These are phyloP conservation scores for Hymenoscyphus fructigenus DNA, from an alignment of 2,329 filamentous ascomycete genomes.

Conservation along the genomic window DNA sequence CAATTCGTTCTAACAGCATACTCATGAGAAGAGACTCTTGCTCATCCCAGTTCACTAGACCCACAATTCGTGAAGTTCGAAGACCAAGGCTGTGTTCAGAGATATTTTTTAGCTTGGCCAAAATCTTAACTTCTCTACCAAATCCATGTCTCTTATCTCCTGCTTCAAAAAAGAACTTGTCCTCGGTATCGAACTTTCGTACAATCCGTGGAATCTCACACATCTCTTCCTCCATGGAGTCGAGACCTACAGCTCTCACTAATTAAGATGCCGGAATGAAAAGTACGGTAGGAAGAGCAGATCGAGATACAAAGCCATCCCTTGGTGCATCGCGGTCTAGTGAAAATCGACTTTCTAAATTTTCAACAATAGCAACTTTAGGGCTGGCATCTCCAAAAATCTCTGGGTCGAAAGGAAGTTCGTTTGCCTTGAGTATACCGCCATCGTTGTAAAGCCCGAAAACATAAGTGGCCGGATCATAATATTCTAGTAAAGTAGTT, in stretches of 20 bases:
- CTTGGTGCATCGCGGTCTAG: not conserved
- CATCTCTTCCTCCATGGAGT: constrained; percentile 16
- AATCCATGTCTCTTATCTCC: not conserved
- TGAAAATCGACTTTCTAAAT: not conserved
- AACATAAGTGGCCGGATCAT: constrained; percentile 15
- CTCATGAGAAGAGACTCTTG: constrained; percentile 18
- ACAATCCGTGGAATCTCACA: constrained; percentile 17
- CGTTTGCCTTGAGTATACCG: constrained; percentile 16
- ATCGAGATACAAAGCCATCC: constrained; percentile 16
- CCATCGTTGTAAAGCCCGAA: constrained; percentile 18
- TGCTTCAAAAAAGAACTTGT: not conserved
- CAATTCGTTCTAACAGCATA: constrained; percentile 17
- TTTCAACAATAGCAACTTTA: not conserved
- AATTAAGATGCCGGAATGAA: constrained; percentile 14
- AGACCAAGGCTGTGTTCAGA: constrained; percentile 16
- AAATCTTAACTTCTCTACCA: not conserved
- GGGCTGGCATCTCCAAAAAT: constrained; percentile 8
- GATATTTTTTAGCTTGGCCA: constrained; percentile 15
- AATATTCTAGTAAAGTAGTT: constrained; percentile 5
- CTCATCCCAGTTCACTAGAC: constrained; percentile 17
- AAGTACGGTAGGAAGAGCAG: constrained; percentile 13
- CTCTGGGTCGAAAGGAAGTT: constrained; percentile 16
- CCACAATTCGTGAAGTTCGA: constrained; percentile 18
- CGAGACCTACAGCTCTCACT: constrained; percentile 15
- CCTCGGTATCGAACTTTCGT: constrained; percentile 13